Evolutionary conservation across 768 basidiomycete species (phyloP), one percentile per base, ranked within the genome.

Genomic region (Psilocybe tampanensis): DNA sequence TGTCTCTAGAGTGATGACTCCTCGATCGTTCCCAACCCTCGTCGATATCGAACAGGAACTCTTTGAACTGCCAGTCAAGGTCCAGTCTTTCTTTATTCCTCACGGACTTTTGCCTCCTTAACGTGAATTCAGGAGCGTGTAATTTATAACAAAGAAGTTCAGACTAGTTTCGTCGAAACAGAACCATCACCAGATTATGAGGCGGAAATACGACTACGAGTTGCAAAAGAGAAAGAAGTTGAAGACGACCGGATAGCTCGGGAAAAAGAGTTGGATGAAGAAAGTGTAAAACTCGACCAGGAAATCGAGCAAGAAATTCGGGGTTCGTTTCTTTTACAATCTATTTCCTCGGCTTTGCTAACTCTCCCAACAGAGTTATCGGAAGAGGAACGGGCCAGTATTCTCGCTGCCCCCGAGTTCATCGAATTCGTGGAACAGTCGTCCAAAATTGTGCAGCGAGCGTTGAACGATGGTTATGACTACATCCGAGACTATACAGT

Each of bases 401-500:
- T 98, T 50, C 79, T 94, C 60, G 76, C 86, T n/a, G 90, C 90
- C 8, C 92, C 95, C 0, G 94, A 95, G 66, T 98, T 98, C 70
- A 73, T 92, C 15, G 90, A 94, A 61, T 99, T 99, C 70, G 87
- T 99, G 15, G 94, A 97, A 68, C 86, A 90, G 64, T 95, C 94
- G 8, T 94, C 92, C 19, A 96, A 96, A 75, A 94, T 98, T 44
- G 85, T 98, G 11, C 94, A 98, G 70, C 81, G 97, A 48, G 97
- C 96, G 19, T 74, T 98, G 59, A 97, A 92, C 66, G 97, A 98
- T 65, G 85, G 85, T 23, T 99, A 99, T 70, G 97, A 99, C 70
- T 98, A 98, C 65, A 93, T 94, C 63, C 87, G 91, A 32, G 97
- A 99, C 74, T 99, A 99, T 68, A 92, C 91, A n/a, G 84, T 95